Evolutionary conservation across 345 rosid genomes (phyloP).

Genomic region (Gossypioides kirkii): DNA sequence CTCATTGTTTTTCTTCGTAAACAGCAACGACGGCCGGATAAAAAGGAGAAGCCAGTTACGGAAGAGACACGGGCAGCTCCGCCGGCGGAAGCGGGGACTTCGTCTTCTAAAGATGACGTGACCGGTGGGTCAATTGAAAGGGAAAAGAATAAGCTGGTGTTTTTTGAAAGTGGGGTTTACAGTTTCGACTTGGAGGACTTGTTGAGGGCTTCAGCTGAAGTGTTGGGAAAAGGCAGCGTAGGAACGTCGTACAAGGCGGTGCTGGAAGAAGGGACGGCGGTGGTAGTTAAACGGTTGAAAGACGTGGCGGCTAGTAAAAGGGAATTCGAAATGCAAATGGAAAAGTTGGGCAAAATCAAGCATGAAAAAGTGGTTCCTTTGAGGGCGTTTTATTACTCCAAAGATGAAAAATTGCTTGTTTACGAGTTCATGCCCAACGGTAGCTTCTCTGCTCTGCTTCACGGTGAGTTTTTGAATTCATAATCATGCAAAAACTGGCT

Average conservation of each 20-base stretch:
- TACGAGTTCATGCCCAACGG: slow-evolving; percentile 81
- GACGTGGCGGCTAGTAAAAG: slow-evolving; percentile 71
- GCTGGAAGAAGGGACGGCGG: slow-evolving; percentile 91
- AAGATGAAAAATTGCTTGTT: slow-evolving; percentile 90
- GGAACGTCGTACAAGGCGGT: slow-evolving; percentile 98
- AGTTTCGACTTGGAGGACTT: slow-evolving; percentile 92
- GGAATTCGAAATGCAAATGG: slow-evolving; percentile 86
- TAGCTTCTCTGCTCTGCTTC: slow-evolving; percentile 88
- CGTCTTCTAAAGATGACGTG: slow-evolving; percentile 77
- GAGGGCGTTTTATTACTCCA: slow-evolving; percentile 81
- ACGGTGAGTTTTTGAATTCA: slow-evolving; percentile 40
- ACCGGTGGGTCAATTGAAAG: slow-evolving; percentile 60
- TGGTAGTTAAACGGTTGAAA: slow-evolving; percentile 84
- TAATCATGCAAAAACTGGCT: too few relatives aligned
- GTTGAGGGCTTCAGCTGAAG: slow-evolving; percentile 92
- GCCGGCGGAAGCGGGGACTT: slow-evolving; percentile 46
- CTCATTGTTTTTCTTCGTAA: slow-evolving; percentile 49
- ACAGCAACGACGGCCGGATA: slow-evolving; percentile 27
- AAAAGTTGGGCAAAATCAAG: slow-evolving; percentile 44
- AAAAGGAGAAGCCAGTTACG: slow-evolving; percentile 33
- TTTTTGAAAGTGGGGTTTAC: slow-evolving; percentile 77
- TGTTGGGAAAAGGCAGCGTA: slow-evolving; percentile 87
- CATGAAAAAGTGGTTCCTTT: slow-evolving; percentile 79
- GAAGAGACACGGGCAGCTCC: slow-evolving; percentile 21
- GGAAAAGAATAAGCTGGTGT: slow-evolving; percentile 83